Conservation (phyloP, 805 yeast genomes). For the Crinitomyces ghanaensis region DNA sequence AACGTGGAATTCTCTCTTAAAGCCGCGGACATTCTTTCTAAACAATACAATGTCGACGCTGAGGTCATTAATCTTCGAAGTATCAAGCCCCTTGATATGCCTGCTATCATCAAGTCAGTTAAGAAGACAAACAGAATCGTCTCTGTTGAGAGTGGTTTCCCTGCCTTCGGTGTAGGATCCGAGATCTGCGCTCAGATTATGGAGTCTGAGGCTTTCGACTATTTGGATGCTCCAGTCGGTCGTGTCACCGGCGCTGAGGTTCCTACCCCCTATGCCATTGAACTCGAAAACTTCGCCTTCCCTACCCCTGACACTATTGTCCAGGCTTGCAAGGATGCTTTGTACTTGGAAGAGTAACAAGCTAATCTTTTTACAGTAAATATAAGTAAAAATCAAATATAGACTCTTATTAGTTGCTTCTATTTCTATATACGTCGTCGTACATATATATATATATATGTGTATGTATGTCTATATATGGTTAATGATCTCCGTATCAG, state of each 20-base stretch:
- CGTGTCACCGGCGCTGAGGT: slow-evolving; percentile 99
- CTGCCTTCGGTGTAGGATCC: slow-evolving; percentile 96
- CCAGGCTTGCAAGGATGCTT: slow-evolving; percentile 44
- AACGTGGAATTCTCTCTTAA: slow-evolving; percentile 74
- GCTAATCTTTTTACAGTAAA: background rate
- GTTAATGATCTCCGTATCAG: background rate
- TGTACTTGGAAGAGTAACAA: slow-evolving; percentile 26
- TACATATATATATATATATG: background rate
- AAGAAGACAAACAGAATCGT: slow-evolving; percentile 95
- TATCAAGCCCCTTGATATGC: slow-evolving; percentile 91
- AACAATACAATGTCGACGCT: slow-evolving; percentile 76
- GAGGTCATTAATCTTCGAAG: slow-evolving; percentile 95
- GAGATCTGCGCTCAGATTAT: slow-evolving; percentile 95
- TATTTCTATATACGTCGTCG: background rate
- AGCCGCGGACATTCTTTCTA: slow-evolving; percentile 80
- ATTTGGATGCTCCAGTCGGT: slow-evolving; percentile 96
- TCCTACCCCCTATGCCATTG: slow-evolving; percentile 96
- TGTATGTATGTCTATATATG: background rate
- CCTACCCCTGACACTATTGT: slow-evolving; percentile 88
- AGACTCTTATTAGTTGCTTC: too few species aligned
- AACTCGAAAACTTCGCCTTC: slow-evolving; percentile 96
- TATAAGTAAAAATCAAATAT: too few species aligned
- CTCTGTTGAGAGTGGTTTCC: slow-evolving; percentile 96
- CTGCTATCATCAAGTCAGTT: slow-evolving; percentile 72
- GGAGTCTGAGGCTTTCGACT: slow-evolving; percentile 98